Base-by-base conservation (phyloP, 148 eudicot species). In the Fagopyrum esculentum region DNA sequence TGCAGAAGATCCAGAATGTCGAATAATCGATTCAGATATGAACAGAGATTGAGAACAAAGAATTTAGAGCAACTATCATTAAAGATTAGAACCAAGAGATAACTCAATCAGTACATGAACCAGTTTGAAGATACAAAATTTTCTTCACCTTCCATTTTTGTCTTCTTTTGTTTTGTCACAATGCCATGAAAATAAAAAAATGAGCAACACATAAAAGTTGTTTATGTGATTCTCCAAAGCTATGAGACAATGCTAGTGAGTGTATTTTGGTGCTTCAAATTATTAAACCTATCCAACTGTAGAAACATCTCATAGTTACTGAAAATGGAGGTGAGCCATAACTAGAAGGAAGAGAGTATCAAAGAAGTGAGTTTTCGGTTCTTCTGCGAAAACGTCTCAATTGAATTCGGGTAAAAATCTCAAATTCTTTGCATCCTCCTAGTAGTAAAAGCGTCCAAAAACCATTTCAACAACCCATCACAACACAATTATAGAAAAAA, bases 401-500 rank as follows among this genome's bases (percentile, higher is more conserved):
- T 19, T 60, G 40, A 35, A 63, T 63, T 45, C 35, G 40, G 69
- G 45, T 63, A 35, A 29, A 30, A 63, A 30, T 30, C 69, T 35
- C 69, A 12, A 63, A 35, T 63, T 13, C 15, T 35, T 30, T 35
- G 16, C 44, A 29, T 12, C 69, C 13, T 12, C 69, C 69, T 15
- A 63, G 45, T 44, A n/a, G n/a, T n/a, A n/a, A n/a, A n/a, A 4
- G 6, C 59, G 35, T 6, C 22, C 64, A 9, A 59, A 61, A 61
- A 61, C 16, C 16, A 1, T 63, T 5, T 29, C 40, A 83, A 78
- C 85, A 83, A 13, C 85, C 85, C 85, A 83, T 83, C 46, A 83
- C 85, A 9, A 83, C 83, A 72, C 85, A 83, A 47, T 83, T 83
- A 73, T 83, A 83, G 44, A 83, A 83, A 80, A 83, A 83, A 48